Evolutionary conservation across 192 early-diverging fungal species (phyloP), one percentile per base, ranked within the genome.

Genomic region (Chytriomyces hyalinus): DNA sequence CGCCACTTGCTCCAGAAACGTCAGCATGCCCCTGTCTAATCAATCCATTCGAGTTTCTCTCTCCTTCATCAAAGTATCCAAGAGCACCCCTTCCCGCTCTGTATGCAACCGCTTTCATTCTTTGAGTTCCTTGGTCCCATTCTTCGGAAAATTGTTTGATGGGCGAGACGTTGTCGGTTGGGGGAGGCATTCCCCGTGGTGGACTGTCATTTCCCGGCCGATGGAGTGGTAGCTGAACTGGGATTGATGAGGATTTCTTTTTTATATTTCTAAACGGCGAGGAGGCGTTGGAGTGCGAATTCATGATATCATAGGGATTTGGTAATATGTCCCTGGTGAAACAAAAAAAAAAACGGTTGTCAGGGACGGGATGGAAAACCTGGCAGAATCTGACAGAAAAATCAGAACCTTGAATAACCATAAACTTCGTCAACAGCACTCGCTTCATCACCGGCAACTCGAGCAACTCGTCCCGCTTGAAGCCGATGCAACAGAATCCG

Each of bases 401-500:
- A 46, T 10, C 36, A 68, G 5, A 4, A 15, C 64, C 15, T 15
- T 65, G 57, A 9, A 28, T 68, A 13, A 68, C 67, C n/a, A 47
- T 68, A 22, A 60, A 0, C 22, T 60, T 22, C 22, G 15, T 17
- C 57, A 60, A 60, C 15, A 17, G 4, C 17, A 60, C 2, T 60
- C 17, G 17, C 62, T 8, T 13, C 36, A 24, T 64, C 62, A 9
- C 46, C 67, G 9, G 15, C 49, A 0, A 47, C 67, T 59, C 15
- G 20, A 59, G 17, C 57, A 15, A 20, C 43, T 45, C 48, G 46
- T 5, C 10, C 48, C 36, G 82, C 69, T 13, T 78, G 78, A 45
- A 81, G 84, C 47, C 87, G 81, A 75, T 88, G 85, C 65, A 88
- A 73, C 5, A 83, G 22, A 17, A 86, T 44, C 26, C 67, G 61